Base-by-base conservation (phyloP, 192 early-diverging fungal genomes). In the Lunasporangiospora selenospora region DNA sequence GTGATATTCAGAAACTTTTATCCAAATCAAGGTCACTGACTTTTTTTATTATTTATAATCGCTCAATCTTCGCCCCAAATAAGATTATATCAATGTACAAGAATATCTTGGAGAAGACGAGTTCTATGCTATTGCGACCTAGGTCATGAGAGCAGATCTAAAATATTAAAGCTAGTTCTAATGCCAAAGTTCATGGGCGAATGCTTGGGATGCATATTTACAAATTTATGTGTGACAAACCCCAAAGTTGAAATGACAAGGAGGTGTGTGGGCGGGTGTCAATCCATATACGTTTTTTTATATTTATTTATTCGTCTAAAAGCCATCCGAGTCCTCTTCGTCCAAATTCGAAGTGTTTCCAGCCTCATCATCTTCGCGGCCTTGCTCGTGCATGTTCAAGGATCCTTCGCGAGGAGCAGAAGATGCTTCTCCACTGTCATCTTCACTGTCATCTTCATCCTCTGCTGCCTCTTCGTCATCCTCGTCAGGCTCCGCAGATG, bases 101-200 rank as follows among this genome's bases (percentile, higher is more conserved):
- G 75, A 77, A 29, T 77, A 77, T 27, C 48, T 77, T 34, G 75
- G 75, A 15, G 75, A 77, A n/a, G 67, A 63, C 13, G 65, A 77
- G 38, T 77, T 77, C 21, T 77, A 73, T 46, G 50, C 59, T n/a
- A 48, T 73, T 9, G 8, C 27, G 9, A n/a, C n/a, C n/a, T n/a
- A n/a, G n/a, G n/a, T n/a, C n/a, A n/a, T n/a, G n/a, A n/a, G n/a
- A n/a, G n/a, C n/a, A n/a, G n/a, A n/a, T n/a, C n/a, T n/a, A n/a
- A n/a, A n/a, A n/a, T n/a, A n/a, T n/a, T n/a, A n/a, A n/a, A n/a
- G n/a, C n/a, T n/a, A n/a, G n/a, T n/a, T n/a, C n/a, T n/a, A n/a
- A n/a, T n/a, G n/a, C n/a, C n/a, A n/a, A n/a, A n/a, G n/a, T n/a
- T n/a, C n/a, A n/a, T n/a, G n/a, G n/a, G n/a, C n/a, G n/a, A n/a